Percentiles rank a stretch among this genome's conserved stretches.
Conservation (phyloP, 495 filamentous ascomycete species). For the Neurospora sp. region DNA sequence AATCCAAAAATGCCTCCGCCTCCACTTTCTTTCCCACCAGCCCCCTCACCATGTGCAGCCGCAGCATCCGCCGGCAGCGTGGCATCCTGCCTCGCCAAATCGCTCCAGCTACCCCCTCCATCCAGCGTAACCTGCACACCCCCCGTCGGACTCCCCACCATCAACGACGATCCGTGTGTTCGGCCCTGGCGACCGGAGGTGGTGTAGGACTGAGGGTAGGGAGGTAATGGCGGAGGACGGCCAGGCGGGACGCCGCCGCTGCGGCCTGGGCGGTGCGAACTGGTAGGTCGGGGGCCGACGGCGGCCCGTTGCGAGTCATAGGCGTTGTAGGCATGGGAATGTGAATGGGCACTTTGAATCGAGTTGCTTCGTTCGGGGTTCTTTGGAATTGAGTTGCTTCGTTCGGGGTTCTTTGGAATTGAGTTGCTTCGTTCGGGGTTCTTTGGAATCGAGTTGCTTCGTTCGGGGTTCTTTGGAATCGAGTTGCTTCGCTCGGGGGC, state of each 20-base stretch:
- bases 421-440: too few species aligned
- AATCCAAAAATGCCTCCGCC: constrained; percentile 79
- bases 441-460: neutral
- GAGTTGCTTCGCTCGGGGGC: neutral
- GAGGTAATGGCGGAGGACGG: constrained; percentile 32
- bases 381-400: neutral
- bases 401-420: neutral
- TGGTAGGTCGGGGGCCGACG: constrained; percentile 16
- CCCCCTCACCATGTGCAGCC: constrained; percentile 32
- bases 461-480: neutral
- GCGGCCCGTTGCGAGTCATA: constrained; percentile 18
- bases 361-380: neutral
- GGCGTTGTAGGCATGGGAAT: constrained; percentile 1
- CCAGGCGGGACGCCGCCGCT: constrained; percentile 8
- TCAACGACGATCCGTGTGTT: constrained; percentile 27
- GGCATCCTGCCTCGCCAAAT: constrained; percentile 73
- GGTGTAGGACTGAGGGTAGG: constrained; percentile 40
- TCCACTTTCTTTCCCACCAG: constrained; percentile 30
- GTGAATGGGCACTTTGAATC: neutral
- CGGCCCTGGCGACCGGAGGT: constrained; percentile 22
- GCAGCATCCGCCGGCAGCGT: constrained; percentile 60
- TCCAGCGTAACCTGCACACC: constrained; percentile 87
- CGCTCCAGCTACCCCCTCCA: constrained; percentile 79
- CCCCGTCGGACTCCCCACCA: constrained; percentile 67
- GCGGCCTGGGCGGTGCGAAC: neutral